A percentile compares a stretch with the other conserved stretches of the same genome.
Conservation (phyloP, 2,329 filamentous ascomycete species). For the Paradendryphiella salina region DNA sequence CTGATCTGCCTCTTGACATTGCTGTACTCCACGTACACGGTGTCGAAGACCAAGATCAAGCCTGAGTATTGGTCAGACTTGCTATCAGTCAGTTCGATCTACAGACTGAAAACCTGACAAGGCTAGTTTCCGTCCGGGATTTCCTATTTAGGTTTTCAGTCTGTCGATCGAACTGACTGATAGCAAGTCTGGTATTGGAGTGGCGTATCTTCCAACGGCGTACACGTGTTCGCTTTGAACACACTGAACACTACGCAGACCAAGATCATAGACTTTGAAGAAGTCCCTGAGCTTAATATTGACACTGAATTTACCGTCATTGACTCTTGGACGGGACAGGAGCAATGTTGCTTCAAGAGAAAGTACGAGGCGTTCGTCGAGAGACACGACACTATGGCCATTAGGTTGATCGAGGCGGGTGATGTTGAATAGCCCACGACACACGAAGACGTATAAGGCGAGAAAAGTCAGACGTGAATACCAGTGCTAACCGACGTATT, state of each 20-base stretch:
- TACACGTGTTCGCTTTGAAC: slow-evolving; percentile 35
- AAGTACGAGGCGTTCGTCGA: slow-evolving; percentile 2
- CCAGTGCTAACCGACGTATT: too few relatives aligned
- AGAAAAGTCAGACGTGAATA: background rate
- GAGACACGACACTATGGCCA: slow-evolving; percentile 2
- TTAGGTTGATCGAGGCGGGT: background rate
- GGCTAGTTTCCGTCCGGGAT: too few relatives aligned
- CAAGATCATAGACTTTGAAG: slow-evolving; percentile 23
- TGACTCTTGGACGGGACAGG: slow-evolving; percentile 28
- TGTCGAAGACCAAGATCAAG: too few relatives aligned
- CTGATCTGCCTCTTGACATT: too few relatives aligned
- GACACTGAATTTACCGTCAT: slow-evolving; percentile 18
- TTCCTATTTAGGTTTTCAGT: too few relatives aligned
- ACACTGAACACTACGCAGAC: slow-evolving; percentile 18
- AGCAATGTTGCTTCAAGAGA: slow-evolving; percentile 3
- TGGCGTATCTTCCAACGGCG: slow-evolving; percentile 27
- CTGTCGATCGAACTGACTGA: too few relatives aligned
- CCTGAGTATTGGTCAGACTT: too few relatives aligned
- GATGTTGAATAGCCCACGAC: background rate
- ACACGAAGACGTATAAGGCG: background rate
- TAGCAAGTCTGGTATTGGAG: too few relatives aligned
- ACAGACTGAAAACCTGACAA: too few relatives aligned
- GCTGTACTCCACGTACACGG: too few relatives aligned
- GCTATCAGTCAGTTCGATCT: too few relatives aligned
- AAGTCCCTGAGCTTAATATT: slow-evolving; percentile 26